Conservation (phyloP, 148 eudicot species). For the Fagopyrum tataricum region DNA sequence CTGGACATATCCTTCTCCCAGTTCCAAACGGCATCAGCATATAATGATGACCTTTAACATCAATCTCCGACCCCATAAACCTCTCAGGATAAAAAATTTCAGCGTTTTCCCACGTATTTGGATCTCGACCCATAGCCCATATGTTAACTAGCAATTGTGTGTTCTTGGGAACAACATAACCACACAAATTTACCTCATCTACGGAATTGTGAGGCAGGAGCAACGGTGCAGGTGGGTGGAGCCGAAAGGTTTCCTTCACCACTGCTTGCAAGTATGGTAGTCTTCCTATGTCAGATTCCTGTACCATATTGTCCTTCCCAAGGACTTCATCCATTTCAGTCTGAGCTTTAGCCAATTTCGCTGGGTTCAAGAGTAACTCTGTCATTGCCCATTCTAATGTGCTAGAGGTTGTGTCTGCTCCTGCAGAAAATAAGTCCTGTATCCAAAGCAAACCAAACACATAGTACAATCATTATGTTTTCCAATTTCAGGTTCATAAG, state of each 20-base stretch:
- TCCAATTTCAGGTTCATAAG: too few relatives aligned
- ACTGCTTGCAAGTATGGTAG: slow-evolving; percentile 70
- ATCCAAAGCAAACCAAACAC: not conserved
- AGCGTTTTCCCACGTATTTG: slow-evolving; percentile 39
- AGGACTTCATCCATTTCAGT: slow-evolving; percentile 21
- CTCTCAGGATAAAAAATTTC: slow-evolving; percentile 51
- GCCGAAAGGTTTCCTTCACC: slow-evolving; percentile 44
- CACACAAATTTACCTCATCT: slow-evolving; percentile 30
- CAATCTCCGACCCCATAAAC: slow-evolving; percentile 34
- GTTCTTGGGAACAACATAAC: slow-evolving; percentile 41
- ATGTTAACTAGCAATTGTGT: slow-evolving; percentile 63
- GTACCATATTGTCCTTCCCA: slow-evolving; percentile 11
- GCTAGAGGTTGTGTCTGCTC: slow-evolving; percentile 25
- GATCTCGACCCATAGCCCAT: slow-evolving; percentile 74
- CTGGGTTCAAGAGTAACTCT: slow-evolving; percentile 22
- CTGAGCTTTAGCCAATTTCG: slow-evolving; percentile 21
- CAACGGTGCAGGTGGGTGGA: slow-evolving; percentile 59
- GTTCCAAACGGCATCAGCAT: slow-evolving; percentile 39
- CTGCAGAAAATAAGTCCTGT: slow-evolving; percentile 30
- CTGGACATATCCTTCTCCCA: slow-evolving; percentile 67
- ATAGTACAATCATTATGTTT: not conserved
- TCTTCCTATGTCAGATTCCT: slow-evolving; percentile 30
- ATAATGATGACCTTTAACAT: slow-evolving; percentile 47
- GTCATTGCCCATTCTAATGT: slow-evolving; percentile 37
- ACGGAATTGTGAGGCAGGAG: slow-evolving; percentile 54